phyloP scores from a whole-genome alignment of 2,329 filamentous ascomycete genomes.

The Diaporthe sp. region DNA sequence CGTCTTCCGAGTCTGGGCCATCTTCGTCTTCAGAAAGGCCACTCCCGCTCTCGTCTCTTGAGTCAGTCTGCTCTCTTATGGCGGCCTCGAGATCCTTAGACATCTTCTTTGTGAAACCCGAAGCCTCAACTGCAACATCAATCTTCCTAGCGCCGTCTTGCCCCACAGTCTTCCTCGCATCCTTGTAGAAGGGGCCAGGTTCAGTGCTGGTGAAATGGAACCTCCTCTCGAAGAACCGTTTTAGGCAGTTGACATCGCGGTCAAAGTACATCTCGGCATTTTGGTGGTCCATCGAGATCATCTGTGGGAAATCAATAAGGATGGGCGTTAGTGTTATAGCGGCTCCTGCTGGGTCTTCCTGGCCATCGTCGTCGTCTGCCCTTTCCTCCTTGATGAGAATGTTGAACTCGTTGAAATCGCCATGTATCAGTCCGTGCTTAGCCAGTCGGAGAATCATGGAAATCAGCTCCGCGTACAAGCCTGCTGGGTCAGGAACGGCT shows the following conservation, averaged over 20 bases:
- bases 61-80: constrained; percentile 81
- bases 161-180: constrained; percentile 82
- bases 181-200: constrained; percentile 86
- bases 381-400: constrained; percentile 88
- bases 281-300: constrained; percentile 93
- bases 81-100: constrained; percentile 92
- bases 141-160: constrained; percentile 77
- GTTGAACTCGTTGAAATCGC: constrained; percentile 99
- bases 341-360: constrained; percentile 45
- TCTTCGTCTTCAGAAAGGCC: constrained; percentile 54
- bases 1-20: constrained; percentile 49
- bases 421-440: constrained; percentile 91
- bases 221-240: constrained; percentile 90
- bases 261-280: constrained; percentile 99
- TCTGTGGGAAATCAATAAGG: constrained; percentile 97
- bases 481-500: constrained; percentile 83
- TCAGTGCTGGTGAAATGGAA: constrained; percentile 90
- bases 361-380: constrained; percentile 52
- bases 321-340: constrained; percentile 77
- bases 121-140: constrained; percentile 91
- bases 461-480: constrained; percentile 93
- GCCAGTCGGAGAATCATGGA: constrained; percentile 87
- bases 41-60: constrained; percentile 55
- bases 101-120: constrained; percentile 97
- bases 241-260: constrained; percentile 94